A percentile compares a stretch with the other conserved stretches of the same genome.
These are phyloP conservation scores for Chlorella sp. DNA, from an alignment of 139 green algal species.

Conservation along the genomic window DNA sequence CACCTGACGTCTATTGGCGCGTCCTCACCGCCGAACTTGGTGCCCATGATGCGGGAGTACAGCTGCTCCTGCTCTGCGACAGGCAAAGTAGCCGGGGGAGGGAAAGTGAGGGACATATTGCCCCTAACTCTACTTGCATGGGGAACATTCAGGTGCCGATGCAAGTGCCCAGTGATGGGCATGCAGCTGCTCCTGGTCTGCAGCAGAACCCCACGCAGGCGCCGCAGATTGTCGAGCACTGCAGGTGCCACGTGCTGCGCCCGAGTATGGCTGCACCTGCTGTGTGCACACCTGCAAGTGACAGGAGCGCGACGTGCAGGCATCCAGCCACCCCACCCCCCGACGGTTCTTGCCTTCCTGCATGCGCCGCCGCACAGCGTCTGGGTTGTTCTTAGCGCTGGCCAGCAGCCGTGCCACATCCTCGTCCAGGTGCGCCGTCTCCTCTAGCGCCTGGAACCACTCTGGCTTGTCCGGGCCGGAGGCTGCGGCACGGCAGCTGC, in stretches of 20 bases:
- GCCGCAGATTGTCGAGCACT: no score
- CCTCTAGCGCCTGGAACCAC: slow-evolving; percentile 33
- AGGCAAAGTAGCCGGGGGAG: background rate
- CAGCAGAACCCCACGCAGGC: no score
- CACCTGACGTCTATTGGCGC: slow-evolving; percentile 31
- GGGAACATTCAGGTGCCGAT: no score
- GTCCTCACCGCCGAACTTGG: slow-evolving; percentile 32
- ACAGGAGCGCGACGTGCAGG: no score
- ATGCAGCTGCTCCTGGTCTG: background rate
- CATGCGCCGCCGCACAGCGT: slow-evolving; percentile 20
- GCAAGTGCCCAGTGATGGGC: background rate
- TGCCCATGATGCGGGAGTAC: slow-evolving; percentile 25
- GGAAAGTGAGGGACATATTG: no score
- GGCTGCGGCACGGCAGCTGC: background rate
- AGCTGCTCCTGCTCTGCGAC: slow-evolving; percentile 36
- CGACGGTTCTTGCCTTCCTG: slow-evolving; percentile 1
- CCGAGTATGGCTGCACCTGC: no score
- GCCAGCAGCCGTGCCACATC: slow-evolving; percentile 32
- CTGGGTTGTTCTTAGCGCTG: slow-evolving; percentile 21
- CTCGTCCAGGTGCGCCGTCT: slow-evolving; percentile 31
- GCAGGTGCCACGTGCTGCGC: no score
- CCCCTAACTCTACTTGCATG: no score
- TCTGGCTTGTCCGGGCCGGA: slow-evolving; percentile 4
- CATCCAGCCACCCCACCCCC: no score
- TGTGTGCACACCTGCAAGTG: no score